Percentiles rank a stretch among this genome's conserved stretches.
Conservation (phyloP, 345 rosid genomes). For the Corchorus capsularis region DNA sequence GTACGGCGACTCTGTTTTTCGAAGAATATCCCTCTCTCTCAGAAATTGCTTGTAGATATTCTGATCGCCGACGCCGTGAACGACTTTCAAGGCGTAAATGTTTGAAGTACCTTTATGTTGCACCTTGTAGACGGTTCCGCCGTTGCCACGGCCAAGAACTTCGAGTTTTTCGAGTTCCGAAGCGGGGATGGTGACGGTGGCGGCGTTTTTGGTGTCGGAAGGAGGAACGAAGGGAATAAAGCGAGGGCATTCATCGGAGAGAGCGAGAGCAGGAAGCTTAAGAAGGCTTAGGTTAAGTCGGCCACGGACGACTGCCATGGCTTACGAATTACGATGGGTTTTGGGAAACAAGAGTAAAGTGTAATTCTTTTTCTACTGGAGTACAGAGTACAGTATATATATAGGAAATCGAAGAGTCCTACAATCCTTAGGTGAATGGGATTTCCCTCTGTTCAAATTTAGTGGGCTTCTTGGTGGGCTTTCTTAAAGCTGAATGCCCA, state of each 20-base stretch:
- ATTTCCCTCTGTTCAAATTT: too few relatives aligned
- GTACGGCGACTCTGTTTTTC: constrained; percentile 69
- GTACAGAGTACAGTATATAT: too few relatives aligned
- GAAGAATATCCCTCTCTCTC: constrained; percentile 83
- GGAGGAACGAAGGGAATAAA: constrained; percentile 62
- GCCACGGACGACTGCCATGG: constrained; percentile 73
- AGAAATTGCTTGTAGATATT: constrained; percentile 55
- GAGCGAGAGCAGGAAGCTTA: constrained; percentile 53
- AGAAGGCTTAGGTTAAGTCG: constrained; percentile 81
- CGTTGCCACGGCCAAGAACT: constrained; percentile 84
- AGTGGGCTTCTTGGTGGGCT: too few relatives aligned
- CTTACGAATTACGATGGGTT: too few relatives aligned
- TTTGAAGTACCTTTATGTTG: constrained; percentile 58
- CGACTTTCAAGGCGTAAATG: constrained; percentile 67
- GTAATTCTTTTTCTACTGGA: too few relatives aligned
- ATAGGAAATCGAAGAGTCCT: too few relatives aligned
- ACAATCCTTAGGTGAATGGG: too few relatives aligned
- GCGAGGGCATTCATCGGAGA: constrained; percentile 50
- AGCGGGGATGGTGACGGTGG: too few relatives aligned
- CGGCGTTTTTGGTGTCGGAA: constrained; percentile 22
- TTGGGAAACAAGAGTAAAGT: too few relatives aligned
- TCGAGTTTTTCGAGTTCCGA: constrained; percentile 65
- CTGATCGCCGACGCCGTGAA: constrained; percentile 60
- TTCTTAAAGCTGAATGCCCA: too few relatives aligned
- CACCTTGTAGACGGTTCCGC: constrained; percentile 79